phyloP scores from a whole-genome alignment of 1,139 yeast genomes.

The Blastobotrys elegans region DNA sequence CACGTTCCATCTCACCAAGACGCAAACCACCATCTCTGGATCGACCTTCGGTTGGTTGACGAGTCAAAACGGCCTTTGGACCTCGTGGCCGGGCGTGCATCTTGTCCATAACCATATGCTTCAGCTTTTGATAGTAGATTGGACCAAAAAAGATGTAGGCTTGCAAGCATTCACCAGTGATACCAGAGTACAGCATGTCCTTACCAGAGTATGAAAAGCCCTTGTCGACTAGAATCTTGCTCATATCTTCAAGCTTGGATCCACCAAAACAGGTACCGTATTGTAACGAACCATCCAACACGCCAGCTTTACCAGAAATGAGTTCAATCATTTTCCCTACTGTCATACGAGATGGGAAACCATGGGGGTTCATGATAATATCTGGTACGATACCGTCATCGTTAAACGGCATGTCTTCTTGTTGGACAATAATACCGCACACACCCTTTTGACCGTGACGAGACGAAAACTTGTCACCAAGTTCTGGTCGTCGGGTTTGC shows the following conservation, averaged over 20 bases:
- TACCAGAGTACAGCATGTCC: slow-evolving; percentile 97
- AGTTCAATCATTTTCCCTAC: slow-evolving; percentile 98
- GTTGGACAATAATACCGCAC: slow-evolving; percentile 94
- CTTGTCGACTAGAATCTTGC: slow-evolving; percentile 80
- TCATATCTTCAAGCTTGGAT: slow-evolving; percentile 90
- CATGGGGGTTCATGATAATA: slow-evolving; percentile 98
- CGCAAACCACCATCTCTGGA: slow-evolving; percentile 99
- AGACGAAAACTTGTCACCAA: slow-evolving; percentile 95
- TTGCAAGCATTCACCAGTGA: slow-evolving; percentile 94
- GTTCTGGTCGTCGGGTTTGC: slow-evolving; percentile 96
- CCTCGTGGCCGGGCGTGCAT: slow-evolving; percentile 99
- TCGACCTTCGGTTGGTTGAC: slow-evolving; percentile 99
- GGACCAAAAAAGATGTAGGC: slow-evolving; percentile 99
- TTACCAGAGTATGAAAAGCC: slow-evolving; percentile 96
- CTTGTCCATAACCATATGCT: slow-evolving; percentile 98
- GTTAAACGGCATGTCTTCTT: slow-evolving; percentile 92
- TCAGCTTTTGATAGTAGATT: slow-evolving; percentile 92
- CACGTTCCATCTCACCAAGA: slow-evolving; percentile 99
- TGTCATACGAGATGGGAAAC: slow-evolving; percentile 99
- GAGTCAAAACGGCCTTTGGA: slow-evolving; percentile 94
- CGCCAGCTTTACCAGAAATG: slow-evolving; percentile 97
- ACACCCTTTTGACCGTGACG: slow-evolving; percentile 99
- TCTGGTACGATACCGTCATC: slow-evolving; percentile 90
- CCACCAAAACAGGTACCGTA: slow-evolving; percentile 99
- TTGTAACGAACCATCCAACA: slow-evolving; percentile 81